These are phyloP conservation scores for Nicotiana rustica DNA, from an alignment of 305 asterid genomes.

Conservation along the genomic window DNA sequence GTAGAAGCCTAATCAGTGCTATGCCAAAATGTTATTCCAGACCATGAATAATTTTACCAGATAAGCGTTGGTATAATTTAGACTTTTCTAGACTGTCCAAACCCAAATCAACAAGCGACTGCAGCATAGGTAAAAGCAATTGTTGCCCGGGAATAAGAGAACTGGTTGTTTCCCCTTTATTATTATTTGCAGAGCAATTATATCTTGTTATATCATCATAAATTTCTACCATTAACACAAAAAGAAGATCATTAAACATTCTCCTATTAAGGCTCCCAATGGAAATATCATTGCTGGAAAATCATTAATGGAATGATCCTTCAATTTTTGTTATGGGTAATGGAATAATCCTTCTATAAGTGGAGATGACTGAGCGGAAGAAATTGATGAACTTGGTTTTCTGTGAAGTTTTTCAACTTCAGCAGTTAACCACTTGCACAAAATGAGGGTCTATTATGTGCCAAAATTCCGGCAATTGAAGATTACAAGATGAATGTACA, in stretches of 20 bases:
- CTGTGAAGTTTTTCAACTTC: neutral
- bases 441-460: neutral
- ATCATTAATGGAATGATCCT: neutral
- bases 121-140: neutral
- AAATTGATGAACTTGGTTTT: neutral
- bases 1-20: neutral
- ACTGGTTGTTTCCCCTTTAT: conserved; percentile 1
- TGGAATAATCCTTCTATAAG: neutral
- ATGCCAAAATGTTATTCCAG: neutral
- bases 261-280: neutral
- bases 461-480: neutral
- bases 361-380: neutral
- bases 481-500: neutral
- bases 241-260: neutral
- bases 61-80: neutral
- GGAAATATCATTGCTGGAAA: neutral
- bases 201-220: neutral
- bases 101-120: neutral
- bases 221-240: neutral
- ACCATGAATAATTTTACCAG: conserved; percentile 15
- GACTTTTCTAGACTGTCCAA: neutral
- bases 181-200: neutral
- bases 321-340: neutral
- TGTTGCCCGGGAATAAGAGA: neutral
- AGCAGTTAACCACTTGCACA: neutral